Conservation (phyloP, 1,139 yeast species). For the Lodderomyces oxycetoniae region DNA sequence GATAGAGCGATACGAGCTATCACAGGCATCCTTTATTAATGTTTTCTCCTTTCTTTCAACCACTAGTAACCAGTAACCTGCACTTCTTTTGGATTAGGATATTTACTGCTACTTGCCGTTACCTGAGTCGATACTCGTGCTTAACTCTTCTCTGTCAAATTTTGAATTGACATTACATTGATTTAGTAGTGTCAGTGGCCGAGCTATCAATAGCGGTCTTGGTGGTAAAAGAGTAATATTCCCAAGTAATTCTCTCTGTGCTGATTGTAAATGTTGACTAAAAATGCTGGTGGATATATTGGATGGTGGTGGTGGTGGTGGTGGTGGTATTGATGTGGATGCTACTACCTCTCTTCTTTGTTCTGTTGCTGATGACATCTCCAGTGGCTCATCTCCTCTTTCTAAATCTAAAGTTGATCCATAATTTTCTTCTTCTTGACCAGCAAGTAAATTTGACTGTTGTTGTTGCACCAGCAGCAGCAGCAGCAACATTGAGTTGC, state of each 20-base stretch:
- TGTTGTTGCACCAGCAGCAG: too few relatives aligned
- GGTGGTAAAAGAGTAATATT: conserved; percentile 1
- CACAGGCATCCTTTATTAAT: too few relatives aligned
- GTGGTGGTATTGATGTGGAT: conserved; percentile 8
- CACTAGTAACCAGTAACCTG: too few relatives aligned
- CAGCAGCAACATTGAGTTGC: conserved; percentile 29
- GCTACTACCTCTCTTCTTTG: conserved; percentile 3
- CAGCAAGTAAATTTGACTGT: conserved; percentile 17
- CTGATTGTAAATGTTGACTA: conserved; percentile 2
- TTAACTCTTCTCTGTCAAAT: conserved; percentile 14
- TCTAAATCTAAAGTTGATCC: conserved; percentile 21
- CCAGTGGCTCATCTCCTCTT: conserved; percentile 12
- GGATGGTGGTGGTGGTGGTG: too few relatives aligned
- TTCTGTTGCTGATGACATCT: too few relatives aligned
- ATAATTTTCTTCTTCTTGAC: conserved; percentile 17
- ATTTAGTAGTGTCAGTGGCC: conserved; percentile 29
- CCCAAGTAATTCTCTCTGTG: background rate
- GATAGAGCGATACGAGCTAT: too few relatives aligned
- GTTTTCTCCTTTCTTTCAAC: too few relatives aligned
- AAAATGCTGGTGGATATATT: too few relatives aligned
- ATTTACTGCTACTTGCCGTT: too few relatives aligned
- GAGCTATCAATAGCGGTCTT: conserved; percentile 13
- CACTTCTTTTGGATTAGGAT: too few relatives aligned
- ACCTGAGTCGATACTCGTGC: conserved; percentile 25
- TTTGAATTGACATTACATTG: conserved; percentile 12